A percentile compares a stretch with the other conserved stretches of the same genome.
Conservation (phyloP, 2,329 filamentous ascomycete genomes). For the Colletotrichum karsti region DNA sequence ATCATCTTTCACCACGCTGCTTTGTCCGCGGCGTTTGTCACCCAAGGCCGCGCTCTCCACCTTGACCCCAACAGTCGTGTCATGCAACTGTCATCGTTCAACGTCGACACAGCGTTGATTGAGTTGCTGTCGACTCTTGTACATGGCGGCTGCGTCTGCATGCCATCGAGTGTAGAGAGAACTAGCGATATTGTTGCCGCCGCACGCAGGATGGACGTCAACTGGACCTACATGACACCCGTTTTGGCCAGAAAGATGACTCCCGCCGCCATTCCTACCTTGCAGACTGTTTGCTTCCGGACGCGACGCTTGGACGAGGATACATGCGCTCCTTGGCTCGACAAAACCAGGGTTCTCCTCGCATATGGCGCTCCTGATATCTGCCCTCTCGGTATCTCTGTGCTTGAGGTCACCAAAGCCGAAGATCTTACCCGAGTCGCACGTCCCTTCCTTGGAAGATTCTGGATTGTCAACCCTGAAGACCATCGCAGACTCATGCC, state of each 20-base stretch:
- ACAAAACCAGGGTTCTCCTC: conserved; percentile 54
- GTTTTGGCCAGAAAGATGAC: conserved; percentile 60
- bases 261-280: conserved; percentile 43
- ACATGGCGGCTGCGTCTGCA: conserved; percentile 66
- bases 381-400: conserved; percentile 60
- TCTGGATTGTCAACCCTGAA: conserved; percentile 62
- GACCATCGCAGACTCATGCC: conserved; percentile 60
- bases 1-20: conserved; percentile 70
- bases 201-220: conserved; percentile 59
- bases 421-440: conserved; percentile 52
- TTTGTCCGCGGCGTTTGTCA: conserved; percentile 61
- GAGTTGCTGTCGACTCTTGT: conserved; percentile 62
- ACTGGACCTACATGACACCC: conserved; percentile 65
- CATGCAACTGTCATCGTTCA: conserved; percentile 62
- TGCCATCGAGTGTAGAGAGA: conserved; percentile 60
- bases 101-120: conserved; percentile 60
- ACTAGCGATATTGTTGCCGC: conserved; percentile 58
- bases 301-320: conserved; percentile 60
- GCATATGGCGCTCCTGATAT: conserved; percentile 61
- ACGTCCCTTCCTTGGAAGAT: conserved; percentile 56
- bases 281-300: conserved; percentile 54
- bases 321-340: conserved; percentile 55
- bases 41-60: conserved; percentile 58
- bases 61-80: conserved; percentile 63
- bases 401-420: conserved; percentile 49